Conservation (phyloP, 345 rosid species). For the Citrus inodora region DNA sequence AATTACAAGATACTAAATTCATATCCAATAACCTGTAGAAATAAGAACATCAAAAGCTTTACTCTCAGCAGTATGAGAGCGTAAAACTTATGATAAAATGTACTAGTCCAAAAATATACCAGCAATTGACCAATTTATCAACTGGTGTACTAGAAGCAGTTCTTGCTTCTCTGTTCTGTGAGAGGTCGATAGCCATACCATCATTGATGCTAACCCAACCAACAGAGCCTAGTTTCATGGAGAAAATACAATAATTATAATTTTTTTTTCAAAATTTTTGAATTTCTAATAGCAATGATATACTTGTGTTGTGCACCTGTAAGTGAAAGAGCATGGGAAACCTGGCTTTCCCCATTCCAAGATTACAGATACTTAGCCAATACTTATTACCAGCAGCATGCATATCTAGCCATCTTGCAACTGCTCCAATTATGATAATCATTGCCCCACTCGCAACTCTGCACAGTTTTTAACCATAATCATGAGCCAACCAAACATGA, state of each 20-base stretch:
- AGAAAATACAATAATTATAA: not conserved
- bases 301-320: slow-evolving; percentile 47
- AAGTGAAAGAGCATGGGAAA: slow-evolving; percentile 56
- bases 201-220: slow-evolving; percentile 71
- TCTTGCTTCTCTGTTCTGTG: slow-evolving; percentile 87
- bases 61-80: not conserved
- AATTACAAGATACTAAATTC: not conserved
- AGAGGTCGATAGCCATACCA: slow-evolving; percentile 81
- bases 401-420: slow-evolving; percentile 73
- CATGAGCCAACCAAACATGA: slow-evolving; percentile 19
- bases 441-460: slow-evolving; percentile 82
- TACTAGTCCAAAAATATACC: slow-evolving; percentile 39
- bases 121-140: slow-evolving; percentile 76
- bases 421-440: slow-evolving; percentile 55
- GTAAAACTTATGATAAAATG: not conserved
- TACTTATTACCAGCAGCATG: slow-evolving; percentile 63
- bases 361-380: slow-evolving; percentile 64
- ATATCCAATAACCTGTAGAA: not conserved
- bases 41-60: not conserved
- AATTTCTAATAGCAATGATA: slow-evolving; percentile 10
- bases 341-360: slow-evolving; percentile 39
- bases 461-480: slow-evolving; percentile 14
- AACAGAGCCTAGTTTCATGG: slow-evolving; percentile 55
- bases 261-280: not conserved
- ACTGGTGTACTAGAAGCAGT: slow-evolving; percentile 69